Conservation (phyloP, 2,329 filamentous ascomycete genomes). For the Sphaerulina vaccinii region DNA sequence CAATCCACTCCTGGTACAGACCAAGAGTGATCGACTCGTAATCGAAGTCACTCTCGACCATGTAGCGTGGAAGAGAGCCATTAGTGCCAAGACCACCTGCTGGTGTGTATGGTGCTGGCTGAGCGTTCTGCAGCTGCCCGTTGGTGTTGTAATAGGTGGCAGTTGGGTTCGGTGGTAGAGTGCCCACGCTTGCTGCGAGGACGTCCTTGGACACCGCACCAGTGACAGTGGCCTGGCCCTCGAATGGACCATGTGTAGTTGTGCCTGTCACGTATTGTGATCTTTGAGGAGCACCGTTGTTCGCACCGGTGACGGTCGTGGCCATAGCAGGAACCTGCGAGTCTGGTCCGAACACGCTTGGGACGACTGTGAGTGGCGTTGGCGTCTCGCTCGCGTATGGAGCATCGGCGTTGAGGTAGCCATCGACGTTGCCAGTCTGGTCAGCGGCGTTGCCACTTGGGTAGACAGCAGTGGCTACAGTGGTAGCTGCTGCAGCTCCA, state of each 20-base stretch:
- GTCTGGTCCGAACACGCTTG: slow-evolving; percentile 46
- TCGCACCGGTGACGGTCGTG: slow-evolving; percentile 33
- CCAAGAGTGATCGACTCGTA: slow-evolving; percentile 73
- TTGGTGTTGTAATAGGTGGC: slow-evolving; percentile 71
- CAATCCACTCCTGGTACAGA: slow-evolving; percentile 81
- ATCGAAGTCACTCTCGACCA: slow-evolving; percentile 78
- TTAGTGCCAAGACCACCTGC: slow-evolving; percentile 73
- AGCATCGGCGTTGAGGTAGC: slow-evolving; percentile 48
- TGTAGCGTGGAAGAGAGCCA: slow-evolving; percentile 72
- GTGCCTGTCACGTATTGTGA: slow-evolving; percentile 55
- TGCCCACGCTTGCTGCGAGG: slow-evolving; percentile 57
- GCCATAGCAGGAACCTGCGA: slow-evolving; percentile 44
- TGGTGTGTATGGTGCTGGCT: slow-evolving; percentile 71
- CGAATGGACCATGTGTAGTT: slow-evolving; percentile 68
- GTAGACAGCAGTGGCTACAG: background rate
- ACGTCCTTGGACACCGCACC: slow-evolving; percentile 64
- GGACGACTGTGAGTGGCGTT: slow-evolving; percentile 37
- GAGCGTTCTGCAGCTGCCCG: slow-evolving; percentile 63
- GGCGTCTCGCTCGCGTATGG: slow-evolving; percentile 41
- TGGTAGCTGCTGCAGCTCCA: slow-evolving; percentile 2
- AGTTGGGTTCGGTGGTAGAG: slow-evolving; percentile 57
- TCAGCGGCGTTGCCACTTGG: slow-evolving; percentile 21
- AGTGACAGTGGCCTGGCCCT: slow-evolving; percentile 65
- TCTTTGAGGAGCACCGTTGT: slow-evolving; percentile 45
- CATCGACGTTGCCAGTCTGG: slow-evolving; percentile 36